These are phyloP conservation scores for Porodaedalea pini DNA, from an alignment of 1,284 basidiomycete species.

Conservation along the genomic window DNA sequence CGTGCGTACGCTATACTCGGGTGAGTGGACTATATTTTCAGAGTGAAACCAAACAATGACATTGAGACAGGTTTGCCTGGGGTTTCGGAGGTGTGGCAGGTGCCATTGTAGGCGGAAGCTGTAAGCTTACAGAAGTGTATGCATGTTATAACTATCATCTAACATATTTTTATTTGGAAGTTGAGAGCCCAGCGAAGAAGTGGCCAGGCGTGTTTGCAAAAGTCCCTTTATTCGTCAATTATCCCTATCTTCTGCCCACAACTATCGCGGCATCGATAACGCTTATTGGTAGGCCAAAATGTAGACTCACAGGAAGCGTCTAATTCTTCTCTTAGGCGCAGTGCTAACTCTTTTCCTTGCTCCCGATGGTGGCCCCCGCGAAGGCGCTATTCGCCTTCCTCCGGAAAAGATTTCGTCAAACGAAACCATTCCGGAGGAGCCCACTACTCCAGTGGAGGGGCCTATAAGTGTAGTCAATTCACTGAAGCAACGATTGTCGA, in stretches of 20 bases:
- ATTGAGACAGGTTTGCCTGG: slow-evolving; percentile 71
- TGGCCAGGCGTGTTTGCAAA: slow-evolving; percentile 74
- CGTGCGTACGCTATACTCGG: slow-evolving; percentile 92
- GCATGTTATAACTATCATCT: background rate
- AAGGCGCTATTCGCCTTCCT: slow-evolving; percentile 77
- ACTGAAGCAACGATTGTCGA: slow-evolving; percentile 45
- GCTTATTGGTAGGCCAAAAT: slow-evolving; percentile 51
- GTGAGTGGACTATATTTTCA: slow-evolving; percentile 36
- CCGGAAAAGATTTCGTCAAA: slow-evolving; percentile 59
- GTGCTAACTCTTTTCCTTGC: slow-evolving; percentile 86
- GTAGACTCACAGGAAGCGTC: background rate
- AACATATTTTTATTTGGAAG: slow-evolving; percentile 35
- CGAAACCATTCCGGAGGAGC: slow-evolving; percentile 60
- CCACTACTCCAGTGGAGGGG: slow-evolving; percentile 38
- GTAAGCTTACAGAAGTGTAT: slow-evolving; percentile 41
- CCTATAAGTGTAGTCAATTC: slow-evolving; percentile 35
- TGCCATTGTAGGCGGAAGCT: slow-evolving; percentile 82
- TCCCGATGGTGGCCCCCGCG: slow-evolving; percentile 84
- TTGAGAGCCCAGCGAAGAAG: slow-evolving; percentile 83
- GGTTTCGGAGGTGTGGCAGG: slow-evolving; percentile 92
- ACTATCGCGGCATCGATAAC: slow-evolving; percentile 74
- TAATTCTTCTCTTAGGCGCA: slow-evolving; percentile 51
- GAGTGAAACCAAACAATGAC: background rate
- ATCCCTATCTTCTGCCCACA: slow-evolving; percentile 93
- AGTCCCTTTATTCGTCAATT: slow-evolving; percentile 66